Percentiles rank a stretch among this genome's conserved stretches.
These are phyloP conservation scores for Thalassiosira pacifica DNA, from an alignment of 352 stramenopile genomes.

Conservation along the genomic window DNA sequence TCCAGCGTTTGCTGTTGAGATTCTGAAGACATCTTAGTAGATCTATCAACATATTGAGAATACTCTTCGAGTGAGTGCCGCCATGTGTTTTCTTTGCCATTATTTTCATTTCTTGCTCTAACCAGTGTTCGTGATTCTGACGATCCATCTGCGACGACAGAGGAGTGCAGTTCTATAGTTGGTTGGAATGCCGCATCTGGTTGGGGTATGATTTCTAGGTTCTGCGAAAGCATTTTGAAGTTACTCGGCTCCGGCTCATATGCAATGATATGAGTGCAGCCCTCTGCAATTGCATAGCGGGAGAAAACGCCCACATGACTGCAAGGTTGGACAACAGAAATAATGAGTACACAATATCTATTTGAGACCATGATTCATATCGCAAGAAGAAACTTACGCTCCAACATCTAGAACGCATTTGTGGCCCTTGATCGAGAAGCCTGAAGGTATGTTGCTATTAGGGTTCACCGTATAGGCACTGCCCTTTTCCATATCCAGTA, in stretches of 20 bases:
- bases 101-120: constrained; percentile 53
- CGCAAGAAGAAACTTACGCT: constrained; percentile 11
- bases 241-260: constrained; percentile 75
- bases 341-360: too few species aligned
- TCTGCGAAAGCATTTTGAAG: constrained; percentile 57
- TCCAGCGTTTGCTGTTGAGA: constrained; percentile 53
- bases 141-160: constrained; percentile 43
- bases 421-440: constrained; percentile 62
- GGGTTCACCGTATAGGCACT: constrained; percentile 50
- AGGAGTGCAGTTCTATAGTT: constrained; percentile 53
- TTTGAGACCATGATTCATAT: too few species aligned
- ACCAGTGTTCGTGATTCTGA: constrained; percentile 54
- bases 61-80: constrained; percentile 68
- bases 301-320: constrained; percentile 74
- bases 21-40: constrained; percentile 47
- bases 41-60: constrained; percentile 68
- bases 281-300: constrained; percentile 51
- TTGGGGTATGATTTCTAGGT: constrained; percentile 34
- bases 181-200: constrained; percentile 1
- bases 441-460: constrained; percentile 30
- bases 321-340: too few species aligned
- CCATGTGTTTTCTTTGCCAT: constrained; percentile 73
- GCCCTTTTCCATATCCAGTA: constrained; percentile 56
- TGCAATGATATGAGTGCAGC: constrained; percentile 58
- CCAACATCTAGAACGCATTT: constrained; percentile 63